Percentiles rank a stretch among this genome's conserved stretches.
Conservation (phyloP, 192 early-diverging fungal species). For the Backusella parvicylindrica region DNA sequence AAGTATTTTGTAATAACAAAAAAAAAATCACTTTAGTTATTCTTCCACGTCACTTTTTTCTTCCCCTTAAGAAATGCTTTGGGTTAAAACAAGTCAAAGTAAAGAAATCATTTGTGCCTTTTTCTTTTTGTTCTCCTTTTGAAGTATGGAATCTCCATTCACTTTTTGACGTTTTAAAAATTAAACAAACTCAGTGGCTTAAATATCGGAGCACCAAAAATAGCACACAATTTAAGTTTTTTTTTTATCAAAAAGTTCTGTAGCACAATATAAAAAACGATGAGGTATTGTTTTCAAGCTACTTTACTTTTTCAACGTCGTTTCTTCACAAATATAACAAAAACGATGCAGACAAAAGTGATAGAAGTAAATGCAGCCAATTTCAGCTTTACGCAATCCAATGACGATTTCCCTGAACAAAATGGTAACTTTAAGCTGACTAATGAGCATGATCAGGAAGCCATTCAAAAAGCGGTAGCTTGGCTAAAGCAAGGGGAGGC, state of each 20-base stretch:
- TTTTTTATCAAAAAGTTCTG: not conserved
- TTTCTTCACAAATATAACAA: not conserved
- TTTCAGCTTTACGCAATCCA: not conserved
- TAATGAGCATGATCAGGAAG: slow-evolving; percentile 11
- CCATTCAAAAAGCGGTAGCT: slow-evolving; percentile 45
- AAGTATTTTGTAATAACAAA: too few species aligned
- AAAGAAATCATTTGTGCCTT: too few species aligned
- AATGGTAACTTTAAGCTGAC: slow-evolving; percentile 17
- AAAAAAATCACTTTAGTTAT: too few species aligned
- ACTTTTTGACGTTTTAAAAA: too few species aligned
- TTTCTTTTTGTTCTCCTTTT: too few species aligned
- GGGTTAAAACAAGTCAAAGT: too few species aligned
- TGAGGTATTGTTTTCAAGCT: not conserved
- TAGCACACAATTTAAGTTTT: not conserved
- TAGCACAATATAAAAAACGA: not conserved
- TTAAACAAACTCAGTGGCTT: too few species aligned
- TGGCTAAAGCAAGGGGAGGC: slow-evolving; percentile 56
- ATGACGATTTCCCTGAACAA: slow-evolving; percentile 5
- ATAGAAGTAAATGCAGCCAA: slow-evolving; percentile 1
- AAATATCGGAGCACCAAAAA: not conserved
- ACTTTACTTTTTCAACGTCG: not conserved
- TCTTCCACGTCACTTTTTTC: too few species aligned
- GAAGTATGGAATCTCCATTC: too few species aligned
- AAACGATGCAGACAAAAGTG: slow-evolving; percentile 5
- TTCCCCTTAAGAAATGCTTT: too few species aligned